Percentiles rank a stretch among this genome's conserved stretches.
phyloP scores from a whole-genome alignment of 176 grass and related monocot species.

The Phoenix dactylifera region DNA sequence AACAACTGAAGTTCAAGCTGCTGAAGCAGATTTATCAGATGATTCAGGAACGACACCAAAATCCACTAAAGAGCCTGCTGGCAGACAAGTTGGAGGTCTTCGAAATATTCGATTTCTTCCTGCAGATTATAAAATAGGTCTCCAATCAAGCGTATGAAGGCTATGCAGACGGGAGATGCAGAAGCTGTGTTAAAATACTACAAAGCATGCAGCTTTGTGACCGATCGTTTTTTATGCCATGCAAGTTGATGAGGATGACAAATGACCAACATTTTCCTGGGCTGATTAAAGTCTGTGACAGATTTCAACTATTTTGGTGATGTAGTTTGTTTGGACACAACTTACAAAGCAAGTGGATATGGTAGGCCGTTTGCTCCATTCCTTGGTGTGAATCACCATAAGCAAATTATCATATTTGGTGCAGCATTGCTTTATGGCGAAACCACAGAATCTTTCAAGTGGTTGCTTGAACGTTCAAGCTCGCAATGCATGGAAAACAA shows the following conservation, averaged over 20 bases:
- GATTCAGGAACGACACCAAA: slow-evolving; percentile 23
- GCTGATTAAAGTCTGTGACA: slow-evolving; percentile 19
- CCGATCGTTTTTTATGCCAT: slow-evolving; percentile 18
- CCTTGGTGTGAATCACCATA: slow-evolving; percentile 30
- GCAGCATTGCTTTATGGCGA: slow-evolving; percentile 20
- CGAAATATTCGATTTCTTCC: slow-evolving; percentile 31
- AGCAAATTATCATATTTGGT: slow-evolving; percentile 24
- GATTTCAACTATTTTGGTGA: slow-evolving; percentile 24
- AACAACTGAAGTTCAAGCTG: slow-evolving; percentile 21
- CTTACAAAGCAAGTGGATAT: slow-evolving; percentile 25
- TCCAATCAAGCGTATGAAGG: slow-evolving; percentile 30
- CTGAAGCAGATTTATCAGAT: slow-evolving; percentile 27
- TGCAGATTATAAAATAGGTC: slow-evolving; percentile 25
- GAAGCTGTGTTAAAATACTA: slow-evolving; percentile 41
- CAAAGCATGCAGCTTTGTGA: slow-evolving; percentile 26
- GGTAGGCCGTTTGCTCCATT: slow-evolving; percentile 25
- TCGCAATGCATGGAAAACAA: slow-evolving; percentile 25
- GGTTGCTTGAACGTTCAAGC: slow-evolving; percentile 37
- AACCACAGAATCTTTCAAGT: slow-evolving; percentile 25
- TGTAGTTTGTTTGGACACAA: slow-evolving; percentile 29
- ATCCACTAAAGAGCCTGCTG: slow-evolving; percentile 3
- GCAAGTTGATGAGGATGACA: slow-evolving; percentile 29
- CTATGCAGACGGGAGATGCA: slow-evolving; percentile 40
- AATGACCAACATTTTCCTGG: slow-evolving; percentile 27
- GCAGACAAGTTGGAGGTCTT: slow-evolving; percentile 5